A percentile compares a stretch with the other conserved stretches of the same genome.
These are phyloP conservation scores for Colletotrichum simmondsii DNA, from an alignment of 2,329 filamentous ascomycete genomes.

Conservation along the genomic window DNA sequence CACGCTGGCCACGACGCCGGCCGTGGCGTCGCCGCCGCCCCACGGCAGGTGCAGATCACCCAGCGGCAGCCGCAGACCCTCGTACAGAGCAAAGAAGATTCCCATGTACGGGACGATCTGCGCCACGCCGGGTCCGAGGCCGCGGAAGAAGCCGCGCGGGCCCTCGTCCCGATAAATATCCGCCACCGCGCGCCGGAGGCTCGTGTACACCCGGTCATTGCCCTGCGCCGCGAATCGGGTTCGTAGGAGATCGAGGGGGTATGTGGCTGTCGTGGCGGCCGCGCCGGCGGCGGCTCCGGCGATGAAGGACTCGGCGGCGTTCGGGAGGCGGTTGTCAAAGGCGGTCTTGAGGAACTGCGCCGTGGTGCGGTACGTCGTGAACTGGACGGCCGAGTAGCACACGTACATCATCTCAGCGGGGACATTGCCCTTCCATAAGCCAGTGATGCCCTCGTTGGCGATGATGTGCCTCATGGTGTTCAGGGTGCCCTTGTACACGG, in stretches of 20 bases:
- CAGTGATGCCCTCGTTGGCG: constrained; percentile 82
- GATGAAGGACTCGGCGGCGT: constrained; percentile 81
- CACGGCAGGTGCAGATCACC: constrained; percentile 68
- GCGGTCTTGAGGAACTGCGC: constrained; percentile 71
- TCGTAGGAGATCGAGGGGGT: constrained; percentile 91
- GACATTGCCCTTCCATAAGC: constrained; percentile 97
- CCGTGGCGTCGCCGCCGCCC: constrained; percentile 84
- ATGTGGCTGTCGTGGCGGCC: constrained; percentile 83
- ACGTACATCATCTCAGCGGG: constrained; percentile 96
- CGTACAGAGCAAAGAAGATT: constrained; percentile 92
- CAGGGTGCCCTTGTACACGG: constrained; percentile 79
- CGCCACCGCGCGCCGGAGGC: constrained; percentile 73
- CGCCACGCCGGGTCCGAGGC: constrained; percentile 80
- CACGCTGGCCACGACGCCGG: constrained; percentile 83
- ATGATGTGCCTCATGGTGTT: constrained; percentile 82
- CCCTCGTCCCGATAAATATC: constrained; percentile 85
- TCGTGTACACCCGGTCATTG: constrained; percentile 79
- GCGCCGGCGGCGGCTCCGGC: constrained; percentile 86
- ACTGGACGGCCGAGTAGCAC: constrained; percentile 89
- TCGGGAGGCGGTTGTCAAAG: constrained; percentile 62
- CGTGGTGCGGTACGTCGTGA: constrained; percentile 84
- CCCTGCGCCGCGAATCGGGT: constrained; percentile 98
- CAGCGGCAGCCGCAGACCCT: constrained; percentile 74
- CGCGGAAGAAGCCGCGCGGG: constrained; percentile 84
- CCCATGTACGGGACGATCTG: constrained; percentile 98